Evolutionary conservation across 257 asterid species (phyloP).

Genomic region (Solanum acaule): DNA sequence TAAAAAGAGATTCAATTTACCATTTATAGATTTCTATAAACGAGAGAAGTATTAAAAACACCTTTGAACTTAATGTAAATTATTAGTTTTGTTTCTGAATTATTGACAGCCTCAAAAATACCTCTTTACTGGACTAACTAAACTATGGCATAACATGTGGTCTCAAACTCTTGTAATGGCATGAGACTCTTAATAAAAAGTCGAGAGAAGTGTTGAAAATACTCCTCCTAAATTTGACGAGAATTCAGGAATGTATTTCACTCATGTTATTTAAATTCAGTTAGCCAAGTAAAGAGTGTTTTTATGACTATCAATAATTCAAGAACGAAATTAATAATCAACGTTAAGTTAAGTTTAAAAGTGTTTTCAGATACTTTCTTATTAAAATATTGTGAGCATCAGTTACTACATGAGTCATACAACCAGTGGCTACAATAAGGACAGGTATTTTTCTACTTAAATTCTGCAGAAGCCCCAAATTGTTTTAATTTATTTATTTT

Average conservation of each 20-base stretch:
- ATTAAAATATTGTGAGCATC: background rate
- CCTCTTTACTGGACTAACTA: fast-evolving
- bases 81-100: fast-evolving
- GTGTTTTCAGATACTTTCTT: too few species aligned
- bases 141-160: fast-evolving
- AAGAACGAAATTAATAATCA: fast-evolving
- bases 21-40: background rate
- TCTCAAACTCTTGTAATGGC: background rate
- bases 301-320: too few species aligned
- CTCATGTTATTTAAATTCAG: too few species aligned
- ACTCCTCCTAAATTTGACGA: background rate
- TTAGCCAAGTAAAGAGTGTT: fast-evolving
- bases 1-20: background rate
- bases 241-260: fast-evolving
- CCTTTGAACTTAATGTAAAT: too few species aligned
- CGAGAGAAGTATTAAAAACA: too few species aligned
- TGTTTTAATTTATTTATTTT: too few species aligned
- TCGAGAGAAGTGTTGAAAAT: too few species aligned
- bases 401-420: background rate
- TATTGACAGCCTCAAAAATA: too few species aligned
- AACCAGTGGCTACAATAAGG: background rate
- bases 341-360: fast-evolving
- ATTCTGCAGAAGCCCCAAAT: background rate
- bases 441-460: background rate
- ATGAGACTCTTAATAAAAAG: too few species aligned